Conservation (phyloP, 148 eudicot species). For the Amaranthus palmeri region DNA sequence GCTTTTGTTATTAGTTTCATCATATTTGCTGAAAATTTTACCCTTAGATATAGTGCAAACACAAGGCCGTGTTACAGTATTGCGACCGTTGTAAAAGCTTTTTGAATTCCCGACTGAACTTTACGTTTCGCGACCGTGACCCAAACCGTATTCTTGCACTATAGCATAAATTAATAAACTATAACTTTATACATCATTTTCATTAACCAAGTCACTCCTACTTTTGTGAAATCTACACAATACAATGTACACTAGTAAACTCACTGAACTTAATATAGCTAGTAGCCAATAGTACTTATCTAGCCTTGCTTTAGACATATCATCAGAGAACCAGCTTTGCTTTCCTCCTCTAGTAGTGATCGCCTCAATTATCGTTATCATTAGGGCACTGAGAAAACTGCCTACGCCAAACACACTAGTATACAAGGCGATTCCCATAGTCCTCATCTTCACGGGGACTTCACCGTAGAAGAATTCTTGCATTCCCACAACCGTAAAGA, state of each 20-base stretch:
- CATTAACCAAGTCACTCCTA: conserved; percentile 30
- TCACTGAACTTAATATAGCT: conserved; percentile 44
- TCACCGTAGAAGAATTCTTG: conserved; percentile 85
- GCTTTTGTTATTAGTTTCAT: neutral
- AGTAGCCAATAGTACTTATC: conserved; percentile 90
- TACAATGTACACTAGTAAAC: conserved; percentile 48
- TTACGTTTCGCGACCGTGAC: neutral
- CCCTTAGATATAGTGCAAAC: neutral
- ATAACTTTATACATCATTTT: conserved; percentile 16
- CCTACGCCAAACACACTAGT: conserved; percentile 88
- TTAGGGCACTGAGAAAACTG: conserved; percentile 65
- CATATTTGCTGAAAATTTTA: neutral
- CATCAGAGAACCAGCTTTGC: conserved; percentile 76
- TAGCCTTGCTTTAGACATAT: conserved; percentile 63
- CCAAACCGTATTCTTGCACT: neutral
- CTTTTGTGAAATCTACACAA: conserved; percentile 52
- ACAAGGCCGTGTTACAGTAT: too few species aligned
- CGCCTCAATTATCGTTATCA: conserved; percentile 51
- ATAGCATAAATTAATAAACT: neutral
- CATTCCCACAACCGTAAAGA: conserved; percentile 89
- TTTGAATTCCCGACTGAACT: neutral
- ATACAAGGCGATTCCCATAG: conserved; percentile 78
- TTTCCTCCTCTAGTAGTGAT: conserved; percentile 32
- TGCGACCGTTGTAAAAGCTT: too few species aligned
- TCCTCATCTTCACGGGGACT: conserved; percentile 70